A percentile compares a stretch with the other conserved stretches of the same genome.
phyloP scores from a whole-genome alignment of 139 green algal genomes.

The Chlorella sp. region DNA sequence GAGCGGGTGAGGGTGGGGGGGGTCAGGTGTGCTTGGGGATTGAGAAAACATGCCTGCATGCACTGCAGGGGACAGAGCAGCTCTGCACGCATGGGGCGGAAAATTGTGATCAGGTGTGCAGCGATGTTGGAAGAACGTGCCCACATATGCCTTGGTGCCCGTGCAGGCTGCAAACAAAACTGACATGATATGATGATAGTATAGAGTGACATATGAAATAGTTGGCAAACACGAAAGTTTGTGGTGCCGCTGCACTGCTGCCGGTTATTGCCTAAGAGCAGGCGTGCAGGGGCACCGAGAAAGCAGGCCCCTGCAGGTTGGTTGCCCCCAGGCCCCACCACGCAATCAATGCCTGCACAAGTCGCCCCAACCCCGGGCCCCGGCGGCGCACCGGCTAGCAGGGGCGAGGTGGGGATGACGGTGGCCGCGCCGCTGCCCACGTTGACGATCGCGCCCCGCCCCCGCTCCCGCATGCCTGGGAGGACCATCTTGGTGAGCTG shows the following conservation, averaged over 20 bases:
- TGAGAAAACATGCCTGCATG: too few relatives aligned
- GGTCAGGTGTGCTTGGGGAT: too few relatives aligned
- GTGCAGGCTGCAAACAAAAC: constrained; percentile 71
- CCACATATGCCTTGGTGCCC: constrained; percentile 78
- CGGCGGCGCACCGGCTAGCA: constrained; percentile 53
- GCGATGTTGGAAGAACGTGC: constrained; percentile 69
- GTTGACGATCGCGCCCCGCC: constrained; percentile 78
- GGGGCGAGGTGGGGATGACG: constrained; percentile 72
- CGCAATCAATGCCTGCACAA: background rate
- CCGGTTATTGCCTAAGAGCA: background rate
- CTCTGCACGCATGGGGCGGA: constrained; percentile 62
- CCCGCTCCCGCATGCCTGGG: constrained; percentile 75
- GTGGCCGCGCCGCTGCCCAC: constrained; percentile 75
- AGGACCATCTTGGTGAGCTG: constrained; percentile 58
- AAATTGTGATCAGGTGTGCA: constrained; percentile 66
- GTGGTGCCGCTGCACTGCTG: too few relatives aligned
- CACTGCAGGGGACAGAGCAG: too few relatives aligned
- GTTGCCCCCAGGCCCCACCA: background rate
- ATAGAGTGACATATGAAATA: background rate
- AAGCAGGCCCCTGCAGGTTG: background rate
- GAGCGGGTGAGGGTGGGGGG: too few relatives aligned
- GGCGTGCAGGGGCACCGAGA: background rate
- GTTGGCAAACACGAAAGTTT: background rate
- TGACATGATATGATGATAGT: too few relatives aligned
- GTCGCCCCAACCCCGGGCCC: background rate